Percentiles rank a stretch among this genome's conserved stretches.
phyloP scores from a whole-genome alignment of 768 basidiomycete species.

The Leccinum sublutescens region DNA sequence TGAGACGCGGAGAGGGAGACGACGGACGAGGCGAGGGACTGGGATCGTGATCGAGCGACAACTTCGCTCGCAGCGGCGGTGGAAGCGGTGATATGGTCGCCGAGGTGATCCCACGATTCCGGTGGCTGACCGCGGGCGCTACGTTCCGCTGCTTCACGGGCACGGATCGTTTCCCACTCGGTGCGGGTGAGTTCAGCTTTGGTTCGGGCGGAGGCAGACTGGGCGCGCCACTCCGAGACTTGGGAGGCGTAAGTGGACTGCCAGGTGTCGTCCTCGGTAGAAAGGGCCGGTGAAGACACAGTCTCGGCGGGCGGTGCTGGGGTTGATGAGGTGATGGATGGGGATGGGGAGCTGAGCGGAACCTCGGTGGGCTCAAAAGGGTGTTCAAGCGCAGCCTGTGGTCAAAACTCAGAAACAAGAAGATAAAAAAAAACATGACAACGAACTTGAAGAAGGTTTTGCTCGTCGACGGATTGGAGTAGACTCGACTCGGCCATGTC shows the following conservation, averaged over 20 bases:
- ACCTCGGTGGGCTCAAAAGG: constrained; percentile 29
- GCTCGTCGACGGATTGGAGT: constrained; percentile 23
- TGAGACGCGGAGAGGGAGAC: constrained; percentile 16
- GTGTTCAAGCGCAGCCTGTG: constrained; percentile 25
- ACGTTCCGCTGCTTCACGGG: constrained; percentile 44
- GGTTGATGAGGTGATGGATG: neutral
- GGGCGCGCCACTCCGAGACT: constrained; percentile 66
- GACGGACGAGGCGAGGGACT: constrained; percentile 20
- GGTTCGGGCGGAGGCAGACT: constrained; percentile 67
- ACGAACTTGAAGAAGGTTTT: constrained; percentile 23
- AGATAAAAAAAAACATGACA: neutral
- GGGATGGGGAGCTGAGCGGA: constrained; percentile 6
- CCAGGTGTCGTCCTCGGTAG: constrained; percentile 48
- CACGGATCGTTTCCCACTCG: constrained; percentile 66
- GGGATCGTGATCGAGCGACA: constrained; percentile 19
- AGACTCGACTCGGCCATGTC: constrained; percentile 29
- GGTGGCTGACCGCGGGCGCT: constrained; percentile 26
- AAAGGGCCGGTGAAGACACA: neutral
- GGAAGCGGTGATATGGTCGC: constrained; percentile 27
- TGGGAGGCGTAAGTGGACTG: constrained; percentile 69
- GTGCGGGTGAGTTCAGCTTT: constrained; percentile 74
- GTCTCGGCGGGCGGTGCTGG: neutral
- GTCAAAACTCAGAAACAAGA: neutral
- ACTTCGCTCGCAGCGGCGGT: constrained; percentile 16
- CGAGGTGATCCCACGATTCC: constrained; percentile 24